Base-by-base conservation (phyloP, 768 basidiomycete genomes). In the Suillus bovinus region DNA sequence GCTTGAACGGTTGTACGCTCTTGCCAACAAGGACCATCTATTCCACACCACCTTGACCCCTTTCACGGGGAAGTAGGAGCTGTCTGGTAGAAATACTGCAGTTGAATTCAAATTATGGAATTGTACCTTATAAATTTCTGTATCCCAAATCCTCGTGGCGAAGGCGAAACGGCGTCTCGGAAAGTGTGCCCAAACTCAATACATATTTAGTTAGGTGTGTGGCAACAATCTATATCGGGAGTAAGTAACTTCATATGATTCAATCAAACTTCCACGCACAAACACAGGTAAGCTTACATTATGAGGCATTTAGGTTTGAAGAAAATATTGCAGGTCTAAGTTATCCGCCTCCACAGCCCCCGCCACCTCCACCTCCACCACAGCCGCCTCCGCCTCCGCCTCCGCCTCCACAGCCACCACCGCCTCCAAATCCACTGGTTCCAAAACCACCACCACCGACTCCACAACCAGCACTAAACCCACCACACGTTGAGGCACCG, bases 331-430 rank as follows among this genome's bases (percentile, higher is more conserved):
- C 29, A 7, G 20, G 27, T 50, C 29, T 50, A 17, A 20, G 2
- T 50, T 50, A 50, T 29, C 49, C 49, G 9, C 49, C 49, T 0
- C 47, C 24, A 46, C 44, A 17, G n/a, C n/a, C n/a, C n/a, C n/a
- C n/a, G n/a, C n/a, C n/a, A n/a, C n/a, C n/a, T 8, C 44, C 44
- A 7, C 46, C 11, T 11, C 42, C 42, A 6, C 34, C n/a, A n/a
- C n/a, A 10, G 2, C 34, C 34, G 9, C 34, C 34, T 10, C 42
- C n/a, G 20, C 60, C 38, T 0, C 61, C 56, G 8, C 61, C 24
- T 62, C 73, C 71, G 29, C 72, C 70, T 4, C 75, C 74, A 72
- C 59, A 69, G 52, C 47, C 73, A 29, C 55, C 59, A 5, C 33
- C 33, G 0, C 46, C 46, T 5, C 72, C 70, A 1, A n/a, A n/a